phyloP scores from a whole-genome alignment of 208 protist genomes.

The Crithidia mellificae region DNA sequence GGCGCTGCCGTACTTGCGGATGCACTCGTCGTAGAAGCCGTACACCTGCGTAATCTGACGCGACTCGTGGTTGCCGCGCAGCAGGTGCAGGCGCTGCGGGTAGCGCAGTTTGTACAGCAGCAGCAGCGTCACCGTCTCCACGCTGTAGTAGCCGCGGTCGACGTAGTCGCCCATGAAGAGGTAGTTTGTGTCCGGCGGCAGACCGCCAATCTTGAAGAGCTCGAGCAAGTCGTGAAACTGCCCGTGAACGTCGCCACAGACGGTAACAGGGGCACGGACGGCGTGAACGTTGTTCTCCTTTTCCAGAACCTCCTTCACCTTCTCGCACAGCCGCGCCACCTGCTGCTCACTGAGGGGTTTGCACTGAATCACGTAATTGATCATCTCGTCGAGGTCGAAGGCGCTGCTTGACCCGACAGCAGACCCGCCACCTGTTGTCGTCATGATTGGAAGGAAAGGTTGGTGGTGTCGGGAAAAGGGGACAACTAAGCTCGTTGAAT shows the following conservation, averaged over 20 bases:
- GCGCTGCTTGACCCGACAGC: constrained; percentile 32
- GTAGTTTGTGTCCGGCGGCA: constrained; percentile 97
- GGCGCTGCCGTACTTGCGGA: constrained; percentile 96
- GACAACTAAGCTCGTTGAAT: not conserved
- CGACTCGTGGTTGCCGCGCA: constrained; percentile 98
- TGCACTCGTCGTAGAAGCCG: constrained; percentile 99
- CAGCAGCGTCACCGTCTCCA: constrained; percentile 94
- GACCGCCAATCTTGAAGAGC: constrained; percentile 96
- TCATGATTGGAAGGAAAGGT: constrained; percentile 16
- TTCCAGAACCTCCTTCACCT: constrained; percentile 91
- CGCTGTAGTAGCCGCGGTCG: constrained; percentile 94
- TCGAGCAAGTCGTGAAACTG: constrained; percentile 99
- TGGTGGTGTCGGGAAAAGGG: not conserved
- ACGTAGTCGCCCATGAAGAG: constrained; percentile 98
- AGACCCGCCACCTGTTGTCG: constrained; percentile 25
- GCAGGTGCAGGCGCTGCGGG: constrained; percentile 94
- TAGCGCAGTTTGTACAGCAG: constrained; percentile 96
- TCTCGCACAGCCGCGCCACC: constrained; percentile 86
- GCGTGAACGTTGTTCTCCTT: constrained; percentile 93
- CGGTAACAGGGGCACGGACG: constrained; percentile 90
- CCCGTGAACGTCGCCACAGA: constrained; percentile 96
- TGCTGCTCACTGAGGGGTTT: constrained; percentile 89
- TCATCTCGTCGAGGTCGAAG: constrained; percentile 90
- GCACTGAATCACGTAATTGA: constrained; percentile 85
- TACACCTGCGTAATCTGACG: constrained; percentile 99